Conservation (phyloP, 805 yeast genomes). For the Candida cerambycidarum region DNA sequence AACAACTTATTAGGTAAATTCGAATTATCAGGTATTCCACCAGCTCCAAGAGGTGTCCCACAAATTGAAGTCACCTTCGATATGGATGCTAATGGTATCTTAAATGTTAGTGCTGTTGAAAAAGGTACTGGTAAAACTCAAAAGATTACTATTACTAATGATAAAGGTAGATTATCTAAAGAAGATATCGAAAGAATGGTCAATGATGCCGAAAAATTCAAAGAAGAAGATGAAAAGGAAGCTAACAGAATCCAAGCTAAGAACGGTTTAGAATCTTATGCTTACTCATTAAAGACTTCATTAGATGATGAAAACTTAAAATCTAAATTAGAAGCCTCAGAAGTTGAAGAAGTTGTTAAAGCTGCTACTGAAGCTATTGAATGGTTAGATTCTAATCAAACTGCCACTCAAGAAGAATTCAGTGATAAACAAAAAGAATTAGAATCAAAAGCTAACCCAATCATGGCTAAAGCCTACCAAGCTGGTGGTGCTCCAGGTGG, state of each 20-base stretch:
- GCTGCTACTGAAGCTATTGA: conserved; percentile 82
- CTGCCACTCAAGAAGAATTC: conserved; percentile 91
- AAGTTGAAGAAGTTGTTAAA: conserved; percentile 65
- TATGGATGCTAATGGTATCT: conserved; percentile 95
- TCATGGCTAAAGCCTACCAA: conserved; percentile 95
- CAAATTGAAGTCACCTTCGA: conserved; percentile 97
- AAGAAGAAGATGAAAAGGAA: conserved; percentile 95
- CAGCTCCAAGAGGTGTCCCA: conserved; percentile 99
- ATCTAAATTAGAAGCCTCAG: conserved; percentile 37
- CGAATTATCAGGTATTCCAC: conserved; percentile 95
- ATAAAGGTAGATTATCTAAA: conserved; percentile 96
- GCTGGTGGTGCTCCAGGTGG: conserved; percentile 83
- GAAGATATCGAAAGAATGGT: conserved; percentile 99
- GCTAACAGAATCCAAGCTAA: conserved; percentile 89
- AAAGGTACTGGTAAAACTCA: conserved; percentile 98
- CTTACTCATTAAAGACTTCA: conserved; percentile 88
- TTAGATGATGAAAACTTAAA: conserved; percentile 27
- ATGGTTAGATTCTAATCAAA: conserved; percentile 92
- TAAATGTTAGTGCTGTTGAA: conserved; percentile 94
- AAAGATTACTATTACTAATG: conserved; percentile 97
- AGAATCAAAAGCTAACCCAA: conserved; percentile 93
- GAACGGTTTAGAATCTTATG: conserved; percentile 94
- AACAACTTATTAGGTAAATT: conserved; percentile 96
- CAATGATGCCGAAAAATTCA: conserved; percentile 94
- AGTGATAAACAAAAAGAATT: conserved; percentile 93